Percentiles rank a stretch among this genome's conserved stretches.
Evolutionary conservation across 441 rosid genomes (phyloP).

Genomic region (Arabidopsis hybrid): DNA sequence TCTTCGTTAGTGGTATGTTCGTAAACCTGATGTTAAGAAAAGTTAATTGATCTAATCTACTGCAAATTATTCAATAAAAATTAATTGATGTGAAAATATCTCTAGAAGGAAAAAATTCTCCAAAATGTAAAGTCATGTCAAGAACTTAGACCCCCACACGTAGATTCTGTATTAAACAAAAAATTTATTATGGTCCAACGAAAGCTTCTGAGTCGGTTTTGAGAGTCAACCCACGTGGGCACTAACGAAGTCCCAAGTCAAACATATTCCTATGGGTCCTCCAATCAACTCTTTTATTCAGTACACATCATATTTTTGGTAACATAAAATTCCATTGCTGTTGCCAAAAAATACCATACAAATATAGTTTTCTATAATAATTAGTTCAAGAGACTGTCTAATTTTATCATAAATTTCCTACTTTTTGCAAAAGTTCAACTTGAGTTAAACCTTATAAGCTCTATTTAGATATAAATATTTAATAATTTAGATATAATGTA

Average conservation of each 20-base stretch:
- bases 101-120: neutral
- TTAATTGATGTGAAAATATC: conserved; percentile 1
- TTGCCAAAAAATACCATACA: conserved; percentile 24
- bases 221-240: conserved; percentile 46
- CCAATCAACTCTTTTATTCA: conserved; percentile 35
- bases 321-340: conserved; percentile 27
- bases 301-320: conserved; percentile 29
- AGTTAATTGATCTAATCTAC: no score
- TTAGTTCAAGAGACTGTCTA: neutral
- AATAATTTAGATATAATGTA: neutral
- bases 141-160: conserved; percentile 12
- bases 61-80: no score
- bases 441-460: neutral
- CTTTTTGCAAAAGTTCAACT: neutral
- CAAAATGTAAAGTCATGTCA: conserved; percentile 24
- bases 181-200: conserved; percentile 27
- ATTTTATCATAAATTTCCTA: neutral
- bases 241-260: conserved; percentile 30
- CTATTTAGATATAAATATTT: no score
- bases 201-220: conserved; percentile 33
- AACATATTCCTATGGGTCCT: conserved; percentile 38
- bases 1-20: neutral
- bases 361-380: neutral
- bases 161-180: conserved; percentile 17
- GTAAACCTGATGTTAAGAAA: neutral